phyloP scores from a whole-genome alignment of 2,329 filamentous ascomycete genomes.

The Westerdykella sp. region DNA sequence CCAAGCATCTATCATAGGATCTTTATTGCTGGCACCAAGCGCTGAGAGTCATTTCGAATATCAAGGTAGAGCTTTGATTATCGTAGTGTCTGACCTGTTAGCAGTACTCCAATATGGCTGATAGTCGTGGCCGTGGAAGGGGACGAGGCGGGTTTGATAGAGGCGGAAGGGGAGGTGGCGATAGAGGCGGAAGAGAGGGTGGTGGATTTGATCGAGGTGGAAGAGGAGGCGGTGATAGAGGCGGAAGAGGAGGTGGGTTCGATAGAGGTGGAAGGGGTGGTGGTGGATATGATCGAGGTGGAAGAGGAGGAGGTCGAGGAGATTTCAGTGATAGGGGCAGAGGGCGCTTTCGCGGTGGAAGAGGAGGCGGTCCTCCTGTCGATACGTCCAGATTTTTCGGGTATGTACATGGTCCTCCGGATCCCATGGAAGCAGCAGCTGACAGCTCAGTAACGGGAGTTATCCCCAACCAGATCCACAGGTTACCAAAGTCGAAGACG shows the following conservation, averaged over 20 bases:
- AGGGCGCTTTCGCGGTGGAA: constrained; percentile 2
- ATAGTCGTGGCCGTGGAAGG: not conserved
- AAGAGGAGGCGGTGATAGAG: constrained; percentile 5
- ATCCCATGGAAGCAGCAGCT: constrained; percentile 15
- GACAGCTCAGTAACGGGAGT: constrained; percentile 19
- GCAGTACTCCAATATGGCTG: no score
- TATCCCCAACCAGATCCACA: constrained; percentile 29
- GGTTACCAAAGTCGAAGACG: constrained; percentile 26
- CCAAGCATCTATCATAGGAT: no score
- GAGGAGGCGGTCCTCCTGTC: not conserved
- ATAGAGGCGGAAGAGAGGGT: constrained; percentile 3
- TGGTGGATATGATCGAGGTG: constrained; percentile 9
- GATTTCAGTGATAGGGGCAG: not conserved
- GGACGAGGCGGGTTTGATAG: constrained; percentile 4
- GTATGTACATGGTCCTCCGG: constrained; percentile 10
- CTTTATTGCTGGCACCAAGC: no score
- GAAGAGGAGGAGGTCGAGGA: constrained; percentile 6
- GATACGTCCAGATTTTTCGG: constrained; percentile 11
- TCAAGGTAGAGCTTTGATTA: no score
- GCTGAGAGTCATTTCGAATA: no score
- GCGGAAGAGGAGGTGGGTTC: constrained; percentile 5
- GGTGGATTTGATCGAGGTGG: constrained; percentile 6
- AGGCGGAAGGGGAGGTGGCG: constrained; percentile 7
- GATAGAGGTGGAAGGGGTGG: constrained; percentile 7
- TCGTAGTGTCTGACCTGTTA: no score